These are phyloP conservation scores for Podaxis sp. DNA, from an alignment of 768 basidiomycete species.

Conservation along the genomic window DNA sequence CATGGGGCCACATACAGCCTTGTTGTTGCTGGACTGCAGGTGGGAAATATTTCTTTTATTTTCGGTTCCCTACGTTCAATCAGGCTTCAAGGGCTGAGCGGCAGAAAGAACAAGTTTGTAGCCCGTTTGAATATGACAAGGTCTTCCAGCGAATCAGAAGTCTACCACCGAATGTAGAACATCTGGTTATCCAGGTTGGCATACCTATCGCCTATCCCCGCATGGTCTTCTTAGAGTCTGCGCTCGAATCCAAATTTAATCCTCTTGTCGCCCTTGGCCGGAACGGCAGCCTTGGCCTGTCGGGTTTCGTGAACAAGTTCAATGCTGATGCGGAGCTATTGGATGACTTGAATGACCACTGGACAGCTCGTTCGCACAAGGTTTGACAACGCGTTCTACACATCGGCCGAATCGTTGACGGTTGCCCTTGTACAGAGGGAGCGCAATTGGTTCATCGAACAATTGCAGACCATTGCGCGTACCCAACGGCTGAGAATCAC, in stretches of 20 bases:
- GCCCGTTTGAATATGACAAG: slow-evolving; percentile 66
- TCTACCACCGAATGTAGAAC: slow-evolving; percentile 70
- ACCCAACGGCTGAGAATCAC: slow-evolving; percentile 69
- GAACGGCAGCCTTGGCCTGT: slow-evolving; percentile 63
- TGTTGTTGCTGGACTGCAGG: slow-evolving; percentile 85
- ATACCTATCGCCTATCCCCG: slow-evolving; percentile 92
- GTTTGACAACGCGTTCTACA: slow-evolving; percentile 31
- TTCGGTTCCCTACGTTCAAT: slow-evolving; percentile 9
- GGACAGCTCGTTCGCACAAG: slow-evolving; percentile 83
- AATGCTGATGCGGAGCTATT: slow-evolving; percentile 91
- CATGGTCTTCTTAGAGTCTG: slow-evolving; percentile 82
- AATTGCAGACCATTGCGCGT: slow-evolving; percentile 72
- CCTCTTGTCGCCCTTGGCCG: slow-evolving; percentile 78
- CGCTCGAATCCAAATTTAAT: slow-evolving; percentile 81
- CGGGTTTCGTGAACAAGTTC: slow-evolving; percentile 86
- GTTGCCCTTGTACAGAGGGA: slow-evolving; percentile 57
- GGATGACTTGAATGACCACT: slow-evolving; percentile 94
- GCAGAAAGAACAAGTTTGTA: slow-evolving; percentile 79
- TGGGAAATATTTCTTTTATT: slow-evolving; percentile 31
- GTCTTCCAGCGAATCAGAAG: slow-evolving; percentile 62
- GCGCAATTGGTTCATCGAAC: slow-evolving; percentile 84
- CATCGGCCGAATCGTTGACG: not conserved
- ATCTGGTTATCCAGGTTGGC: slow-evolving; percentile 78
- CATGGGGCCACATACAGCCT: slow-evolving; percentile 73
- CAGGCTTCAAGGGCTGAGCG: slow-evolving; percentile 71